Evolutionary conservation across 108 stramenopile species (phyloP).

Genomic region (Cyclotella atomus): DNA sequence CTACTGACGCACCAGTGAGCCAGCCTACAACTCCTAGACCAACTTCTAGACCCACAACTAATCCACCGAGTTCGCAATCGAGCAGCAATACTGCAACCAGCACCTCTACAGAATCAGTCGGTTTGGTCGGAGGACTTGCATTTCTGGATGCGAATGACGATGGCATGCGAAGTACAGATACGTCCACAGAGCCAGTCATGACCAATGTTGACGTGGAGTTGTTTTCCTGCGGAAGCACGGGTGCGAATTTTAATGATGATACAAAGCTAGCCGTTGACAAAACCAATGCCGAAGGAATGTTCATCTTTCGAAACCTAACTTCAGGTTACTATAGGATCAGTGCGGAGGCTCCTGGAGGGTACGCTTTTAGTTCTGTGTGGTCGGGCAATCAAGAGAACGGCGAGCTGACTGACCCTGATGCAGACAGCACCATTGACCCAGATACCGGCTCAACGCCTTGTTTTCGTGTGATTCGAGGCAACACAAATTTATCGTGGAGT

Average conservation of each 20-base stretch:
- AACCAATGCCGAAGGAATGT: conserved; percentile 35
- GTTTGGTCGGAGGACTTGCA: conserved; percentile 32
- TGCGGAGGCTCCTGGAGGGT: conserved; percentile 20
- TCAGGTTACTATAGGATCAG: conserved; percentile 26
- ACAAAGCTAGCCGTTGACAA: conserved; percentile 7
- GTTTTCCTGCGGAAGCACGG: conserved; percentile 28
- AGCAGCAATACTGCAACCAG: not conserved
- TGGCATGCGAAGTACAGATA: conserved; percentile 22
- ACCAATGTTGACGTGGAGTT: conserved; percentile 29
- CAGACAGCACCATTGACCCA: conserved; percentile 23
- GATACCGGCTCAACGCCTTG: conserved; percentile 26
- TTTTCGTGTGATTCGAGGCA: conserved; percentile 16
- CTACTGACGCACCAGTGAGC: not conserved
- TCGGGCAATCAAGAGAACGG: conserved; percentile 9
- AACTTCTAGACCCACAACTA: not conserved
- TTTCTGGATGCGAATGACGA: conserved; percentile 37
- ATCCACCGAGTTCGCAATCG: conserved; percentile 10
- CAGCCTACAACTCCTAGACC: conserved; percentile 9
- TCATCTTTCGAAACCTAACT: conserved; percentile 25
- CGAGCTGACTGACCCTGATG: conserved; percentile 3
- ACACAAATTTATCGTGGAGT: conserved; percentile 8
- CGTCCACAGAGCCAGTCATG: conserved; percentile 17
- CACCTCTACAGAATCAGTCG: not conserved
- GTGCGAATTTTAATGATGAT: conserved; percentile 8
- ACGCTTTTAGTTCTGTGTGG: conserved; percentile 29